Evolutionary conservation across 345 rosid genomes (phyloP), one percentile per base, ranked within the genome.

Genomic region (Raphanus sativus): DNA sequence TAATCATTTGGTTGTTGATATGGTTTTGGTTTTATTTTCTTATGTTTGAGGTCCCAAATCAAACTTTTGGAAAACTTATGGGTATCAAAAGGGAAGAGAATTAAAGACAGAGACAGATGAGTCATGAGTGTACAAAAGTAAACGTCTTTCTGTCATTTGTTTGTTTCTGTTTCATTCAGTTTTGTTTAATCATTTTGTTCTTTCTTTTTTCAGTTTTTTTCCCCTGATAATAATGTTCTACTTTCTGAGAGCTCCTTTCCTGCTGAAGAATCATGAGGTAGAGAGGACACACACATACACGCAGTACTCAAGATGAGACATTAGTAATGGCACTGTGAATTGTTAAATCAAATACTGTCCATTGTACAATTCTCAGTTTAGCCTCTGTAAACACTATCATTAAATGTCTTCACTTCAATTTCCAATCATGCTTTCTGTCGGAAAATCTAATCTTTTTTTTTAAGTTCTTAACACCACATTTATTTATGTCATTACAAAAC

Each of bases 121-220:
- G 54, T 59, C 21, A 21, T 21, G 60, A 30, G 16, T 32, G 34
- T 32, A 8, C 65, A 77, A 72, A 66, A 72, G 77, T 45, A 42
- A 59, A 71, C 61, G 45, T 58, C 77, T 56, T 66, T 65, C 62
- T 65, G 81, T 45, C 77, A 71, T 71, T 78, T 78, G 73, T 71
- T 71, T 77, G 55, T 36, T 70, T 70, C 56, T 62, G 48, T 55
- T 64, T 38, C 58, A 33, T 28, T 54, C 25, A 54, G 34, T 34
- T 45, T 54, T 69, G 33, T 54, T 16, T 16, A 38, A 62, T 70
- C 65, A 63, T 62, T 71, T 48, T 65, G 67, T 56, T 70, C 34
- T 0, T 75, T 13, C 6, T 4, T 36, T 54, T 34, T 36, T 11
- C 16, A 1, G 0, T 38, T 66, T n/a, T 64, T 21, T 38, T 0